Evolutionary conservation across 2,329 filamentous ascomycete genomes (phyloP), one percentile per base, ranked within the genome.

Genomic region (Alternaria incomplexa): DNA sequence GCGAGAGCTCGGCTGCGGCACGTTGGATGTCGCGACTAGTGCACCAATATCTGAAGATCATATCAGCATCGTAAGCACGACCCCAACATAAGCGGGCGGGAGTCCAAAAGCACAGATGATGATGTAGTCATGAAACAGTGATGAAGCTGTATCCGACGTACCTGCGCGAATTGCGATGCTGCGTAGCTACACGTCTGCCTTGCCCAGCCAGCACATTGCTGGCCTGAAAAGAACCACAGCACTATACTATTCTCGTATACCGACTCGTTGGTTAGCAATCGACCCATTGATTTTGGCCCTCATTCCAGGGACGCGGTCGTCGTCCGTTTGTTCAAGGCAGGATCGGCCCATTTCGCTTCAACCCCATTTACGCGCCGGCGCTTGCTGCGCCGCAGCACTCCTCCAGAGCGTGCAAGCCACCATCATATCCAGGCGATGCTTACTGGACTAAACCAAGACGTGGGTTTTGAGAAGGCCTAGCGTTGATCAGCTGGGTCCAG

Each of bases 251-350:
- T 47, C 28, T 50, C 52, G 53, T 46, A 22, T 50, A 40, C 30
- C 17, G 43, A 30, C 30, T 63, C 25, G 48, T 40, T 50, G 50
- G 32, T 54, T 30, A 32, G 23, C 25, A 36, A 55, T 54, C 15
- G 28, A 32, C 45, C 47, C 55, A 54, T 30, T 64, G 26, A 44
- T 51, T 66, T 64, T 45, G 54, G 61, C 58, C 64, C 64, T 64
- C 55, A 20, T 23, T 48, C 30, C 58, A 57, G 48, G 46, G 58
- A 8, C 36, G 26, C 43, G 51, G 51, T 64, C 50, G 57, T 52
- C 48, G 48, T 23, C 26, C 30, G 20, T 30, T 52, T 52, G 28
- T 48, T 32, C 50, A 65, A 63, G 63, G 61, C 61, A 66, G 32
- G 48, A 23, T 52, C 26, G 28, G 23, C 25, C 52, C 59, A 54